Conservation (phyloP, 139 green algal genomes). For the Klebsormidium nitens region DNA sequence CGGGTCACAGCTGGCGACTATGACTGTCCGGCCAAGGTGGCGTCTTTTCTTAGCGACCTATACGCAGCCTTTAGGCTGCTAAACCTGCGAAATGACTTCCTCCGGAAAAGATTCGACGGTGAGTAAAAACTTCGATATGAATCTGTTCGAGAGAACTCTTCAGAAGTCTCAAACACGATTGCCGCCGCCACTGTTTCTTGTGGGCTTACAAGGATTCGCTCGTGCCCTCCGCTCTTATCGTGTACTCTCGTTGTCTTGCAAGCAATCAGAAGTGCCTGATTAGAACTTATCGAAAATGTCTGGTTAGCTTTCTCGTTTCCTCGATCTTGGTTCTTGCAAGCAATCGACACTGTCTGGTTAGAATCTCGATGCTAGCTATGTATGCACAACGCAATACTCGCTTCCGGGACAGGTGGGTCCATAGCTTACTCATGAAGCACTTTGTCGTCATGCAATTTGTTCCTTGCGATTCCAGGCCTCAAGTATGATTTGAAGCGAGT, state of each 20-base stretch:
- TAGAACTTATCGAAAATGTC: constrained; percentile 2
- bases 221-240: no score
- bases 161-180: background rate
- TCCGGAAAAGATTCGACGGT: constrained; percentile 35
- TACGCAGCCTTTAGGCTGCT: constrained; percentile 35
- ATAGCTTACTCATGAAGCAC: background rate
- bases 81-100: constrained; percentile 35
- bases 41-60: constrained; percentile 29
- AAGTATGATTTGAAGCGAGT: constrained; percentile 15
- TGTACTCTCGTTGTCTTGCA: background rate
- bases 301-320: background rate
- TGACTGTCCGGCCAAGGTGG: constrained; percentile 4
- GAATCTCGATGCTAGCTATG: background rate
- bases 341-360: background rate
- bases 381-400: background rate
- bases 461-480: background rate
- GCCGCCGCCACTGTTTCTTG: background rate
- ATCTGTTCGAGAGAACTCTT: background rate
- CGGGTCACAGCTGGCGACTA: constrained; percentile 34
- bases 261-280: no score
- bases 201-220: no score
- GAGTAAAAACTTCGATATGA: background rate
- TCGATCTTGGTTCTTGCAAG: background rate
- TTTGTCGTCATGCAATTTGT: background rate
- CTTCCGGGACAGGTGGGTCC: background rate